A percentile compares a stretch with the other conserved stretches of the same genome.
Conservation (phyloP, 2,329 filamentous ascomycete species). For the Scorias spongiosa region DNA sequence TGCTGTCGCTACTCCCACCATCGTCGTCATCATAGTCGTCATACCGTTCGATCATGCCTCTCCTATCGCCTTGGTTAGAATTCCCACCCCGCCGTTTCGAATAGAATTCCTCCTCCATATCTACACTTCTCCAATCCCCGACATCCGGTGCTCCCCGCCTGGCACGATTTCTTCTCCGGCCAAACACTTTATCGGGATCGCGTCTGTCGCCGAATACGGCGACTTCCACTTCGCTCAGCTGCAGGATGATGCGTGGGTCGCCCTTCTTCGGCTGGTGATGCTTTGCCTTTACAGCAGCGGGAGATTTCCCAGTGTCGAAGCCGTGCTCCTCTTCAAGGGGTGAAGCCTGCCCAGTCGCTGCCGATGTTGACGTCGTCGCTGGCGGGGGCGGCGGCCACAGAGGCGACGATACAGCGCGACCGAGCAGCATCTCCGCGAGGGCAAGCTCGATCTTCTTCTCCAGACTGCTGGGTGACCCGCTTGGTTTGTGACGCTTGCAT, state of each 20-base stretch:
- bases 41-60: conserved; percentile 2
- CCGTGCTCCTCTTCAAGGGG: not conserved
- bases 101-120: conserved; percentile 23
- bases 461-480: conserved; percentile 18
- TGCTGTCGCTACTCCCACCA: conserved; percentile 2
- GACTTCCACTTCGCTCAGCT: conserved; percentile 35
- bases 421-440: conserved; percentile 30
- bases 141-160: conserved; percentile 25
- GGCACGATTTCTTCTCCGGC: conserved; percentile 31
- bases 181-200: conserved; percentile 32
- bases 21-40: conserved; percentile 7
- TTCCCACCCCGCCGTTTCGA: not conserved
- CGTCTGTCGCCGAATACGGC: conserved; percentile 32
- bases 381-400: conserved; percentile 5
- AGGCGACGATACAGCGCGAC: not conserved
- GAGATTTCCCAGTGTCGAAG: conserved; percentile 5
- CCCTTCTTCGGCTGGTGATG: conserved; percentile 28
- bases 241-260: conserved; percentile 35
- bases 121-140: conserved; percentile 27
- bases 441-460: conserved; percentile 39
- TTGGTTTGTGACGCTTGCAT: conserved; percentile 38
- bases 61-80: conserved; percentile 1
- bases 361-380: not conserved
- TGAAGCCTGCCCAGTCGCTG: not conserved
- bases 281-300: conserved; percentile 10